Percentiles rank a stretch among this genome's conserved stretches.
Evolutionary conservation across 768 basidiomycete genomes (phyloP).

Genomic region (Suillus fuscotomentosus): DNA sequence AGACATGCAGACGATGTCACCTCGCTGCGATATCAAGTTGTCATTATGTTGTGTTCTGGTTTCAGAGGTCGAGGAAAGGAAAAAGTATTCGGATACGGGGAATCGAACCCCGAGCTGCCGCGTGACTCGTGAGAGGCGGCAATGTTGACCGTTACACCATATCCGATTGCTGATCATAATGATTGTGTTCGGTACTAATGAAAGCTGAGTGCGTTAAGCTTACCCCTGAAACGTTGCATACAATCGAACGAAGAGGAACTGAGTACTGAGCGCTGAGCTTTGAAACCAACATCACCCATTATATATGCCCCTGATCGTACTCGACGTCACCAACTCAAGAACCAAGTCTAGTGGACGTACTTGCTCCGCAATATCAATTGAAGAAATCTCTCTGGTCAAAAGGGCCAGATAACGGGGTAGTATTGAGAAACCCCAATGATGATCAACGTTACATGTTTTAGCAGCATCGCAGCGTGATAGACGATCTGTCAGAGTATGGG

Average conservation of each 20-base stretch:
- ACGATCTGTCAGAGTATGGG: constrained; percentile 38
- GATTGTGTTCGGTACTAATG: too few relatives aligned
- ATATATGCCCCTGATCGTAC: background rate
- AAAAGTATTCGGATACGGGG: constrained; percentile 20
- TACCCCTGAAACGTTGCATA: too few relatives aligned
- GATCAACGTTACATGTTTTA: constrained; percentile 16
- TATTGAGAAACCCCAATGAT: too few relatives aligned
- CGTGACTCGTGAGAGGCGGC: constrained; percentile 61
- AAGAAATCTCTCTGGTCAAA: background rate
- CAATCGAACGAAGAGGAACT: background rate
- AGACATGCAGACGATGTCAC: background rate
- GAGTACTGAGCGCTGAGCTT: too few relatives aligned
- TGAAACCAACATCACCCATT: background rate
- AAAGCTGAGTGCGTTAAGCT: too few relatives aligned
- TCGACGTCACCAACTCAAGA: background rate
- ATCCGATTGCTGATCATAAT: constrained; percentile 32
- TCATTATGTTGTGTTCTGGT: background rate
- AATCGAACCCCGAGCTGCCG: constrained; percentile 41
- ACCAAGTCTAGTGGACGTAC: background rate
- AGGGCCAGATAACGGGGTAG: background rate
- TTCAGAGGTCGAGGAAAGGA: background rate
- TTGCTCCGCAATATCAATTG: background rate
- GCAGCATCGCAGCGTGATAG: constrained; percentile 23
- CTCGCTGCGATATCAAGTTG: background rate
- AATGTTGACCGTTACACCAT: constrained; percentile 71